phyloP scores from a whole-genome alignment of 106 monocot species.

The Apostasia ramifera region DNA sequence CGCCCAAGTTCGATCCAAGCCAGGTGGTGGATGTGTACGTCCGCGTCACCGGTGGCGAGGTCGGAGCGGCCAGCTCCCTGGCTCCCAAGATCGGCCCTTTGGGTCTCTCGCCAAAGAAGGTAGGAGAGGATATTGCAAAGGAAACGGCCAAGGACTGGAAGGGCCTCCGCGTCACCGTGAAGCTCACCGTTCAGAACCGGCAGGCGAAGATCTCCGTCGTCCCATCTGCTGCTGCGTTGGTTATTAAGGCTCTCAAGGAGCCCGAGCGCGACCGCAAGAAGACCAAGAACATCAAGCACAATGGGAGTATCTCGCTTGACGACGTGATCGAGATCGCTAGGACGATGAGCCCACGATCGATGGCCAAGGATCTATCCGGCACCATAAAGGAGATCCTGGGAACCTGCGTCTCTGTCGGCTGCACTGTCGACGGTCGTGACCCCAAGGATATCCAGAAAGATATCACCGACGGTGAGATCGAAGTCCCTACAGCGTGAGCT shows the following conservation, averaged over 20 bases:
- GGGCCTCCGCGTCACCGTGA: constrained; percentile 66
- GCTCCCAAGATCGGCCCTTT: constrained; percentile 65
- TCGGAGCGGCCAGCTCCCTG: constrained; percentile 56
- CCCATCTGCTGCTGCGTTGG: constrained; percentile 56
- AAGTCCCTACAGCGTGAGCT: constrained; percentile 17
- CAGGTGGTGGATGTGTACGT: constrained; percentile 67
- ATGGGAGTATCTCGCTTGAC: constrained; percentile 55
- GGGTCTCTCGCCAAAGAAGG: constrained; percentile 63
- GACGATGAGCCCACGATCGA: constrained; percentile 46
- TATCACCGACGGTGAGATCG: constrained; percentile 37
- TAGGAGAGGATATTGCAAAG: constrained; percentile 72
- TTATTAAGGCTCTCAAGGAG: constrained; percentile 67
- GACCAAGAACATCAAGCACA: constrained; percentile 64
- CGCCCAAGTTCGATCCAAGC: constrained; percentile 54
- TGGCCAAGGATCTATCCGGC: constrained; percentile 56
- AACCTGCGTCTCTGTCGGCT: constrained; percentile 61
- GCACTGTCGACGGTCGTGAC: constrained; percentile 63
- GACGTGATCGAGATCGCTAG: constrained; percentile 62
- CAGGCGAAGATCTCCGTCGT: constrained; percentile 67
- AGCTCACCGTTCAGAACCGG: constrained; percentile 64
- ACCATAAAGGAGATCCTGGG: constrained; percentile 66
- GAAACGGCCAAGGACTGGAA: constrained; percentile 72
- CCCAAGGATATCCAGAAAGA: constrained; percentile 59
- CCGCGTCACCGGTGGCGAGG: constrained; percentile 66
- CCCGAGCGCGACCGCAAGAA: constrained; percentile 67